Base-by-base conservation (phyloP, 768 basidiomycete species). In the Lactarius vividus region DNA sequence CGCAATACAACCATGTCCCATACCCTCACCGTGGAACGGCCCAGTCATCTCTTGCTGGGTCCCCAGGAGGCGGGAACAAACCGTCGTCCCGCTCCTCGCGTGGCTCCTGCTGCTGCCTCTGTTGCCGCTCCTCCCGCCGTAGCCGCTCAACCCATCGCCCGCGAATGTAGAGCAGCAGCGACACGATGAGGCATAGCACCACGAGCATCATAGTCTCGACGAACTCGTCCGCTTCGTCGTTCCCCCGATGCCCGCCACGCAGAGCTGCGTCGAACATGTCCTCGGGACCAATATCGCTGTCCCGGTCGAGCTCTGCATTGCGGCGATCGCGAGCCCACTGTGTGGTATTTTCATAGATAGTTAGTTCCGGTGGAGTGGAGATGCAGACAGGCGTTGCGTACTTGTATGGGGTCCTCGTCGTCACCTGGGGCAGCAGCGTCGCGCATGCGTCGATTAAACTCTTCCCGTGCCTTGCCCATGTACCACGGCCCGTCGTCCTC, bases 271-370 rank as follows among this genome's bases (percentile, higher is more conserved):
- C 91, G 70, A 88, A 89, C 75, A 92, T 92, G 72, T 93, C 92
- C 56, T 95, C 93, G 0, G 91, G 87, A 9, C 87, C 88, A 68
- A 87, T 87, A 64, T 93, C 92, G 58, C 81, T 80, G 33, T 92
- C 89, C 29, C 85, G 84, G 33, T 90, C 90, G 62, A 83, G 83
- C 67, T 91, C 91, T 3, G 85, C 86, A 59, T 85, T 85, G 69
- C 88, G 81, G 54, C 88, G 83, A 11, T 91, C 88, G 64, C 87
- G 81, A 31, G 91, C 91, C 89, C 91, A 94, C 87, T 92, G 75
- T 23, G 71, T 54, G 46, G n/a, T 31, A 35, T 9, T 35, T 57
- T 28, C n/a, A n/a, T 57, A 49, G 4, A 29, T 6, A 9, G 5
- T 15, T 18, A 26, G 39, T 65, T 39, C 10, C 23, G 39, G 4